These are phyloP conservation scores for Tardiomyces depauwii DNA, from an alignment of 1,139 yeast species.

Conservation along the genomic window DNA sequence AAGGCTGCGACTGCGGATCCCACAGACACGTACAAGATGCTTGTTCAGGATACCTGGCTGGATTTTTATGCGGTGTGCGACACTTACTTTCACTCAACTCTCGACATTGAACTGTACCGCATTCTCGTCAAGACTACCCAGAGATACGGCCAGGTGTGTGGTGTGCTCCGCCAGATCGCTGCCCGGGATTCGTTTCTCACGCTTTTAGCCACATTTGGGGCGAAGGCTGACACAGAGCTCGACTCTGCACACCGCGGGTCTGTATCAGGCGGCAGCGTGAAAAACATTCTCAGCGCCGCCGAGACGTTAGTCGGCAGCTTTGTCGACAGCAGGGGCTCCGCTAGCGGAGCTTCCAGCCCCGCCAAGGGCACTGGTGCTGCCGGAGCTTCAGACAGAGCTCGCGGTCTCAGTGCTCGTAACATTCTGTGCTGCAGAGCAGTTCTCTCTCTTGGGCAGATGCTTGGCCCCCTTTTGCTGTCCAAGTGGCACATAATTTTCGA, in stretches of 20 bases:
- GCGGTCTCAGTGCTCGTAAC: slow-evolving; percentile 35
- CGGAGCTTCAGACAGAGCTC: background rate
- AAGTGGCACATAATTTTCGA: slow-evolving; percentile 64
- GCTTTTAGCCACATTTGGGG: slow-evolving; percentile 38
- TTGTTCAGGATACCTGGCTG: slow-evolving; percentile 24
- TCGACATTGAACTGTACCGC: slow-evolving; percentile 63
- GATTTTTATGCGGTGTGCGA: slow-evolving; percentile 38
- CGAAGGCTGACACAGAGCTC: slow-evolving; percentile 9
- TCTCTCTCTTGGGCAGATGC: slow-evolving; percentile 60
- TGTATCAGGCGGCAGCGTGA: background rate
- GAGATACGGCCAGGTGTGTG: slow-evolving; percentile 71
- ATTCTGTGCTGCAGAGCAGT: slow-evolving; percentile 71
- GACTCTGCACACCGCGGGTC: background rate
- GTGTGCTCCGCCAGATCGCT: slow-evolving; percentile 46
- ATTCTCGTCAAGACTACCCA: slow-evolving; percentile 57
- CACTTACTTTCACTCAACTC: slow-evolving; percentile 46
- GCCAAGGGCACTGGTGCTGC: background rate
- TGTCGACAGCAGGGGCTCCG: background rate
- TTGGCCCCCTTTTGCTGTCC: slow-evolving; percentile 56
- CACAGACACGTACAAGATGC: slow-evolving; percentile 4
- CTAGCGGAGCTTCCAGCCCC: background rate
- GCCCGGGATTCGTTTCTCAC: slow-evolving; percentile 52
- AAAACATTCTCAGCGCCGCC: background rate
- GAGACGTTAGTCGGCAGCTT: background rate
- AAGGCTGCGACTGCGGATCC: slow-evolving; percentile 29